phyloP scores from a whole-genome alignment of 179 eudicot genomes.

The Amaranthus tricolor region DNA sequence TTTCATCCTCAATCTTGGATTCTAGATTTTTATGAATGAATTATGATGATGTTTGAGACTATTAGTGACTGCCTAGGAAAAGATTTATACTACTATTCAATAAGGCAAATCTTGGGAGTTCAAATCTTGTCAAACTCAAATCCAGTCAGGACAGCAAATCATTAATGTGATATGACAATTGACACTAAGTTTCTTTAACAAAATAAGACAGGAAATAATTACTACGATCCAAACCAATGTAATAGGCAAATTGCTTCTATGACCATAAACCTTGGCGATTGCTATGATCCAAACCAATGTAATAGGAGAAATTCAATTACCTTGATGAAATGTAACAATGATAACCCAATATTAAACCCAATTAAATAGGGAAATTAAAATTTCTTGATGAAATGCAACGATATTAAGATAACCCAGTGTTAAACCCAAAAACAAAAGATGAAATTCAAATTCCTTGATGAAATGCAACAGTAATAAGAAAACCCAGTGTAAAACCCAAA shows the following conservation, averaged over 20 bases:
- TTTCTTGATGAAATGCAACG: too few species aligned
- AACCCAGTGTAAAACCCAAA: constrained; percentile 13
- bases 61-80: neutral
- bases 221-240: neutral
- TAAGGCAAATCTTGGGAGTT: neutral
- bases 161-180: neutral
- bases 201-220: neutral
- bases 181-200: neutral
- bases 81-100: neutral
- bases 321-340: too few species aligned
- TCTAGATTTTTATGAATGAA: too few species aligned
- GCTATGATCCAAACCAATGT: neutral
- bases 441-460: neutral
- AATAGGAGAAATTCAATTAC: neutral
- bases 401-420: too few species aligned
- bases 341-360: neutral
- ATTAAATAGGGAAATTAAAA: neutral
- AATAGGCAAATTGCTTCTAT: neutral
- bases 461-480: neutral
- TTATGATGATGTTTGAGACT: neutral
- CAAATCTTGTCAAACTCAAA: too few species aligned
- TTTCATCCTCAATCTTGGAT: too few species aligned
- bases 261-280: too few species aligned
- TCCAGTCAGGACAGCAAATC: neutral
- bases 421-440: too few species aligned